Evolutionary conservation across 441 rosid genomes (phyloP).

Genomic region (Adansonia grandidieri): DNA sequence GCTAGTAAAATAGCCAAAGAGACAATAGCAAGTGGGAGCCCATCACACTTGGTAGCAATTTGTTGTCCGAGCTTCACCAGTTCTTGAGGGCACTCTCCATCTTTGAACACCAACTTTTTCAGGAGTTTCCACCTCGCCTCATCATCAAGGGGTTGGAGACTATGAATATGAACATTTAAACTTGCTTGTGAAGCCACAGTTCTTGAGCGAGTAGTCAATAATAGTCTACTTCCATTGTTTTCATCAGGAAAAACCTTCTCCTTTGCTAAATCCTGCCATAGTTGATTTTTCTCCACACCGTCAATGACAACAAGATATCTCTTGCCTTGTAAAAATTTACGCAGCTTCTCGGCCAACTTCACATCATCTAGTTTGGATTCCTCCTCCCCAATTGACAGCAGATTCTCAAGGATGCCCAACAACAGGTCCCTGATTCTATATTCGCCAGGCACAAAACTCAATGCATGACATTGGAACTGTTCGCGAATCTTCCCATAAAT

Average conservation of each 20-base stretch:
- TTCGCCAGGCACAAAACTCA: conserved; percentile 2
- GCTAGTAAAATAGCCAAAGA: conserved; percentile 3
- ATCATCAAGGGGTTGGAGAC: neutral
- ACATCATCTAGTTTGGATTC: neutral
- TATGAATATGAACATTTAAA: neutral
- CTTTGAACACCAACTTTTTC: conserved; percentile 5
- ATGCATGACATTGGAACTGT: neutral
- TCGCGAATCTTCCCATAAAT: neutral
- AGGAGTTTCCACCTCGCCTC: neutral
- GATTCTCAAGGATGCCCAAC: neutral
- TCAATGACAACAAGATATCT: conserved; percentile 7
- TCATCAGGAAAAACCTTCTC: neutral
- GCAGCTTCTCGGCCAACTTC: neutral
- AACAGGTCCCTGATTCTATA: neutral
- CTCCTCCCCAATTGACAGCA: neutral
- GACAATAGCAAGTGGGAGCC: conserved; percentile 10
- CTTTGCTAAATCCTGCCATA: conserved; percentile 3
- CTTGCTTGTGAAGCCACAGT: conserved; percentile 10
- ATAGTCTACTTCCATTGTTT: neutral
- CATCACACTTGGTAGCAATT: conserved; percentile 4
- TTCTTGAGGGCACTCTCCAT: neutral
- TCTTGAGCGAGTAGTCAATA: conserved; percentile 6
- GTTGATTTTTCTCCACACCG: neutral
- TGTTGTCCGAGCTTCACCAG: neutral
- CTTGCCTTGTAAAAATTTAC: neutral